Conservation (phyloP, 2,329 filamentous ascomycete species). For the Aurifilum marmelostoma region DNA sequence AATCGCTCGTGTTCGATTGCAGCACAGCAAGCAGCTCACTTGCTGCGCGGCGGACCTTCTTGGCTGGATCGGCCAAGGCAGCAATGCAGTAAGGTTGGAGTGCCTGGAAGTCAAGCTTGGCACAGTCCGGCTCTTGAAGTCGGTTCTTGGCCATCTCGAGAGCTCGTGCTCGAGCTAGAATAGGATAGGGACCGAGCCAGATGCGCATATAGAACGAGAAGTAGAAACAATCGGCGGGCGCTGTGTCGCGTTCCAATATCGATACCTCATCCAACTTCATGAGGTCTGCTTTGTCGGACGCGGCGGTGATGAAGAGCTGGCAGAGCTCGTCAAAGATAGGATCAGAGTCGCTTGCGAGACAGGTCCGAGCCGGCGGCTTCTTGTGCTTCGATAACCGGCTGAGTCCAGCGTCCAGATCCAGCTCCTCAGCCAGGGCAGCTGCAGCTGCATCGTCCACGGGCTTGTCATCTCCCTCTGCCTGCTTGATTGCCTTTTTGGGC, state of each 20-base stretch:
- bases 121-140: slow-evolving; percentile 55
- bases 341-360: slow-evolving; percentile 54
- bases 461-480: slow-evolving; percentile 50
- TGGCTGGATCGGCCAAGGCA: slow-evolving; percentile 75
- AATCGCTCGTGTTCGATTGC: slow-evolving; percentile 30
- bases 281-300: slow-evolving; percentile 49
- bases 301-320: slow-evolving; percentile 60
- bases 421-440: slow-evolving; percentile 37
- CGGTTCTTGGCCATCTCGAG: slow-evolving; percentile 65
- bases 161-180: slow-evolving; percentile 69
- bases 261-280: slow-evolving; percentile 57
- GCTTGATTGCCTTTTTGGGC: slow-evolving; percentile 46
- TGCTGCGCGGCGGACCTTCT: slow-evolving; percentile 75
- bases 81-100: slow-evolving; percentile 80
- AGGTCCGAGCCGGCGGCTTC: slow-evolving; percentile 44
- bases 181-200: slow-evolving; percentile 73
- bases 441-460: slow-evolving; percentile 47
- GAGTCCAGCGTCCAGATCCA: slow-evolving; percentile 45
- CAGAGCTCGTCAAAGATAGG: slow-evolving; percentile 62
- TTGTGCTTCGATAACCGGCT: slow-evolving; percentile 41
- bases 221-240: slow-evolving; percentile 66
- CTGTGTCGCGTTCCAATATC: slow-evolving; percentile 57
- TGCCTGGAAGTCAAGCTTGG: slow-evolving; percentile 70
- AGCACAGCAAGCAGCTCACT: slow-evolving; percentile 67
- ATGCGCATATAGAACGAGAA: slow-evolving; percentile 76